Percentiles rank a stretch among this genome's conserved stretches.
Evolutionary conservation across 1,284 basidiomycete species (phyloP).

Genomic region (Malassezia caprae): DNA sequence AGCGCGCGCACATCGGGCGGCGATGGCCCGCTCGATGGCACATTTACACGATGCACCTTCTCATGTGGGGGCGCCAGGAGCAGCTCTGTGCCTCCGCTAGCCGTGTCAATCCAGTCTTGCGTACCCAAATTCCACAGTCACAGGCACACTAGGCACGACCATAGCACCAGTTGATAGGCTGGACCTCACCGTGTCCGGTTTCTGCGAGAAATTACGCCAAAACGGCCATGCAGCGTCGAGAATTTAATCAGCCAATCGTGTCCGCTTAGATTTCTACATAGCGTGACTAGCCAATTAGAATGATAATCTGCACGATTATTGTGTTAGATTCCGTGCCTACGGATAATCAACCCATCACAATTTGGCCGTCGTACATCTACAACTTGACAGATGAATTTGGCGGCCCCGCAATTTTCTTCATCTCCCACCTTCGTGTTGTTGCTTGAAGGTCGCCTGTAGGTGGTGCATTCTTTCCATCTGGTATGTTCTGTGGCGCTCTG

Average conservation of each 20-base stretch:
- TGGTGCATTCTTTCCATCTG: background rate
- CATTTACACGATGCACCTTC: conserved; percentile 31
- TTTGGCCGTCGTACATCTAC: background rate
- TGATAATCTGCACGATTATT: background rate
- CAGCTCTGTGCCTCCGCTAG: conserved; percentile 41
- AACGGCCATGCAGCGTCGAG: background rate
- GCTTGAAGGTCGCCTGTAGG: background rate
- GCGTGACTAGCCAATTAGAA: background rate
- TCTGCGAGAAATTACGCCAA: background rate
- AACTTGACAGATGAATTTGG: background rate
- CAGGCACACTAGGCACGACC: background rate
- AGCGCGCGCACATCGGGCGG: conserved; percentile 63
- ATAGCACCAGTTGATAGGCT: background rate
- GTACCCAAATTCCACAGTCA: conserved; percentile 17
- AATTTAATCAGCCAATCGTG: background rate
- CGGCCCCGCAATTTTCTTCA: background rate
- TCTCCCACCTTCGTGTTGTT: background rate
- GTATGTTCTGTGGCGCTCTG: background rate
- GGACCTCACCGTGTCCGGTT: background rate
- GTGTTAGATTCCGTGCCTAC: background rate
- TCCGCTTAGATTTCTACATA: background rate
- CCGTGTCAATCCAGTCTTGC: background rate
- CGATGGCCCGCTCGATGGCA: conserved; percentile 13
- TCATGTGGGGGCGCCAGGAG: conserved; percentile 37
- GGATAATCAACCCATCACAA: background rate